Evolutionary conservation across 495 filamentous ascomycete genomes (phyloP).

Genomic region (Daldinia grandis): DNA sequence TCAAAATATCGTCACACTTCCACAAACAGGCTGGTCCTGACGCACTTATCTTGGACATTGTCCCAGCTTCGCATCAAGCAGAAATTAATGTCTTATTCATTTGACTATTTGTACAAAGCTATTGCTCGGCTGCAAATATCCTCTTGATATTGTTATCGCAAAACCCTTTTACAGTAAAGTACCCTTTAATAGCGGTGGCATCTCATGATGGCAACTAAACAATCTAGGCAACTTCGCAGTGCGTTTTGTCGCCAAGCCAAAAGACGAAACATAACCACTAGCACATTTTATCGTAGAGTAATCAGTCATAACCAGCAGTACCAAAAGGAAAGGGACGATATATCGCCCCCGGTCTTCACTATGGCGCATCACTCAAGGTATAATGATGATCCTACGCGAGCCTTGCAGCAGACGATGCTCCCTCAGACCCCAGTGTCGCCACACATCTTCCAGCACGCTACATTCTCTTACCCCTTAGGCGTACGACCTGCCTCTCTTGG

Average conservation of each 20-base stretch:
- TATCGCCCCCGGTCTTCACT: neutral
- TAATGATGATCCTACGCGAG: neutral
- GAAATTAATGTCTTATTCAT: neutral
- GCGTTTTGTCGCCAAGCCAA: slow-evolving; percentile 20
- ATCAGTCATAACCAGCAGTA: neutral
- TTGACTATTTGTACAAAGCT: slow-evolving; percentile 13
- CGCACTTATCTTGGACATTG: slow-evolving; percentile 1
- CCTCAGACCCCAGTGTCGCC: neutral
- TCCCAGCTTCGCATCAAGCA: neutral
- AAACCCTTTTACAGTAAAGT: slow-evolving; percentile 3
- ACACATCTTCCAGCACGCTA: neutral
- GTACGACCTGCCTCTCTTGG: slow-evolving; percentile 1
- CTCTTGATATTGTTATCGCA: neutral
- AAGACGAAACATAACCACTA: neutral
- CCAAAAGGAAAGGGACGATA: slow-evolving; percentile 8
- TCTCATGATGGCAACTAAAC: slow-evolving; percentile 16
- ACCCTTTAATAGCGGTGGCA: neutral
- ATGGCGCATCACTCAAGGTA: slow-evolving; percentile 1
- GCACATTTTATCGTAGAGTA: neutral
- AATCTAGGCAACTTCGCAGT: slow-evolving; percentile 16
- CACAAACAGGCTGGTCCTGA: neutral
- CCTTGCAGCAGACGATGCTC: neutral
- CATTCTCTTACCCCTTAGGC: neutral
- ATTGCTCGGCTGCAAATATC: neutral
- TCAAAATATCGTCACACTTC: neutral